Conservation (phyloP, 306 rosid genomes). For the Begonia peltatifolia region DNA sequence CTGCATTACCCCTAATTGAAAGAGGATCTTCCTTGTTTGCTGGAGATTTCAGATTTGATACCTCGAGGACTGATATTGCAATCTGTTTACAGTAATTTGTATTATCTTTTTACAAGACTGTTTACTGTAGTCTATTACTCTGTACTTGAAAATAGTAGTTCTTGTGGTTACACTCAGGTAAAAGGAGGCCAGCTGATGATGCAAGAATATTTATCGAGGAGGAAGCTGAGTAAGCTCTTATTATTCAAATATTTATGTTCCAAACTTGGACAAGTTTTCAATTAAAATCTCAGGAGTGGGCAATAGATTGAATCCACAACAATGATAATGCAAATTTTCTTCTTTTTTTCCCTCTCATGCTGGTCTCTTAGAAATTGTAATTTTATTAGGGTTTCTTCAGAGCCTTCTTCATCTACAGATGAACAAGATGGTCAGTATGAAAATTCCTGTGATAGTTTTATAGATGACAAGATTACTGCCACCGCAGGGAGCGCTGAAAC, state of each 20-base stretch:
- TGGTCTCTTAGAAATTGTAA: conserved; percentile 6
- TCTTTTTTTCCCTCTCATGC: too few species aligned
- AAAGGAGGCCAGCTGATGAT: conserved; percentile 25
- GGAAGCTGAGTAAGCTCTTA: conserved; percentile 83
- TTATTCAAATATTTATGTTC: neutral
- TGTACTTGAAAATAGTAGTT: neutral
- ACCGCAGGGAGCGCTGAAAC: conserved; percentile 35
- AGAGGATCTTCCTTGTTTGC: too few species aligned
- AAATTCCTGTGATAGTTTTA: conserved; percentile 64
- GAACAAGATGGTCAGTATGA: conserved; percentile 50
- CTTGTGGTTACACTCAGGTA: conserved; percentile 34
- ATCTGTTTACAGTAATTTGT: neutral
- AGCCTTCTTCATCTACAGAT: conserved; percentile 43
- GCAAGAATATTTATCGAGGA: conserved; percentile 65
- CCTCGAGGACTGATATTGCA: neutral
- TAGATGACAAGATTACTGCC: conserved; percentile 67
- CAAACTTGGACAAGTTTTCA: neutral
- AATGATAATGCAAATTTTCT: neutral
- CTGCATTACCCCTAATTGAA: too few species aligned
- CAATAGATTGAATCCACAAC: neutral
- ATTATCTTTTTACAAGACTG: too few species aligned
- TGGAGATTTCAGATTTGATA: too few species aligned
- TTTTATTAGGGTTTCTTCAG: conserved; percentile 53
- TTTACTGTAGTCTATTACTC: too few species aligned
- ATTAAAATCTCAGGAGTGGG: neutral